Evolutionary conservation across 805 yeast species (phyloP).

Genomic region (Ogataea nakhonphanomensis): DNA sequence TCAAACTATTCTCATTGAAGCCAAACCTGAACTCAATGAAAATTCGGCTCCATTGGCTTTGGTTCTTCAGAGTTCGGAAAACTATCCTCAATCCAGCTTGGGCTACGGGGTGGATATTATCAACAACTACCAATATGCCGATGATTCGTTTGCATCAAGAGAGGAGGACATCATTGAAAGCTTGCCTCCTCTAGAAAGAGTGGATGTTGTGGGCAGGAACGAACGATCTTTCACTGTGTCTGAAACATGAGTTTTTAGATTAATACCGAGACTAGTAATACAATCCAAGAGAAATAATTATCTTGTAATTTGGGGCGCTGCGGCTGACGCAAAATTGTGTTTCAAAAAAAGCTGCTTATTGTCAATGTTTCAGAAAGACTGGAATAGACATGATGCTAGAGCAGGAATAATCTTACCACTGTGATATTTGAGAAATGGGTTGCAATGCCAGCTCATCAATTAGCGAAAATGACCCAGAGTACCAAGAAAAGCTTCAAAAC

Average conservation of each 20-base stretch:
- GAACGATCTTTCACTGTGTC: constrained; percentile 8
- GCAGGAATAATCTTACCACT: neutral
- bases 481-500: constrained; percentile 43
- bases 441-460: constrained; percentile 55
- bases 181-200: constrained; percentile 1
- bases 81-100: constrained; percentile 8
- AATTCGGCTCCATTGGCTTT: constrained; percentile 16
- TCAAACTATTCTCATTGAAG: constrained; percentile 19
- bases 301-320: constrained; percentile 4
- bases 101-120: constrained; percentile 22
- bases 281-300: neutral
- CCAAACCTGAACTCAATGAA: constrained; percentile 13
- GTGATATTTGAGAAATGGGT: constrained; percentile 49
- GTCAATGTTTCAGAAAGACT: constrained; percentile 1
- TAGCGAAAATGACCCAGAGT: constrained; percentile 46
- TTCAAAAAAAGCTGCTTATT: constrained; percentile 3
- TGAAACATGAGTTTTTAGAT: constrained; percentile 3
- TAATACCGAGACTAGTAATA: constrained; percentile 6
- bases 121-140: constrained; percentile 18
- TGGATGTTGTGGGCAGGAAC: constrained; percentile 8
- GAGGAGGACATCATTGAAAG: constrained; percentile 1
- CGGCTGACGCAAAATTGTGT: constrained; percentile 5
- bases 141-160: constrained; percentile 8
- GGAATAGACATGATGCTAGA: neutral
- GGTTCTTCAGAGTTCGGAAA: constrained; percentile 17